Percentiles rank a stretch among this genome's conserved stretches.
phyloP scores from a whole-genome alignment of 1,284 basidiomycete species.

The Leccinum fuscescens region DNA sequence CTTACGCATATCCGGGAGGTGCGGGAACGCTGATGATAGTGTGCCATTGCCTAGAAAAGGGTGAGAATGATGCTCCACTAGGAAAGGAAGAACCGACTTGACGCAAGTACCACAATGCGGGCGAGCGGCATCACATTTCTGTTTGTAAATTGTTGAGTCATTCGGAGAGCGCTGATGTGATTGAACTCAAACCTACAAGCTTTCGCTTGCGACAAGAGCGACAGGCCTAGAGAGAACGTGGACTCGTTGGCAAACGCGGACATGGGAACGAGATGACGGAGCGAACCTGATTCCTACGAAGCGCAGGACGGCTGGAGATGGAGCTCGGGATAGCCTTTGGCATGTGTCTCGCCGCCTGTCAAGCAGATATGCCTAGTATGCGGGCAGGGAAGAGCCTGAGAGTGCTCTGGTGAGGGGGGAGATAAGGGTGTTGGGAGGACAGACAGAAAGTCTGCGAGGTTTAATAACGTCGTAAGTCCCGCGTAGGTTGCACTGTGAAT shows the following conservation, averaged over 20 bases:
- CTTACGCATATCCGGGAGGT: slow-evolving; percentile 75
- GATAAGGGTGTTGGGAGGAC: slow-evolving; percentile 1
- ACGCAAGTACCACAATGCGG: slow-evolving; percentile 81
- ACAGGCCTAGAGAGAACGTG: slow-evolving; percentile 56
- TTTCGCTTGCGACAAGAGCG: slow-evolving; percentile 77
- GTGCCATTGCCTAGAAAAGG: slow-evolving; percentile 63
- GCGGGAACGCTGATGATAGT: slow-evolving; percentile 75
- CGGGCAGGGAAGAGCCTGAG: background rate
- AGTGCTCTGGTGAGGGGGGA: background rate
- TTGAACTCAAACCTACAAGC: slow-evolving; percentile 49
- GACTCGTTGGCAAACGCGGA: slow-evolving; percentile 5
- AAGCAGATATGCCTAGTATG: background rate
- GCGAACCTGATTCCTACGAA: slow-evolving; percentile 74
- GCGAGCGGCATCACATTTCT: slow-evolving; percentile 83
- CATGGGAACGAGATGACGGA: slow-evolving; percentile 1
- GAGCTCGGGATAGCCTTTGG: slow-evolving; percentile 52
- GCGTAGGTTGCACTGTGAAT: background rate
- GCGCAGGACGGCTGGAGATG: slow-evolving; percentile 50
- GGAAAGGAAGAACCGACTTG: slow-evolving; percentile 49
- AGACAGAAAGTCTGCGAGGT: background rate
- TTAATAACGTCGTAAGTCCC: background rate
- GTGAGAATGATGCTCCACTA: slow-evolving; percentile 6
- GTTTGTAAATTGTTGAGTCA: slow-evolving; percentile 15
- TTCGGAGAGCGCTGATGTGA: background rate
- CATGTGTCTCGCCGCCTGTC: slow-evolving; percentile 41